phyloP scores from a whole-genome alignment of 108 stramenopile genomes.

The Nitzschia sp. region DNA sequence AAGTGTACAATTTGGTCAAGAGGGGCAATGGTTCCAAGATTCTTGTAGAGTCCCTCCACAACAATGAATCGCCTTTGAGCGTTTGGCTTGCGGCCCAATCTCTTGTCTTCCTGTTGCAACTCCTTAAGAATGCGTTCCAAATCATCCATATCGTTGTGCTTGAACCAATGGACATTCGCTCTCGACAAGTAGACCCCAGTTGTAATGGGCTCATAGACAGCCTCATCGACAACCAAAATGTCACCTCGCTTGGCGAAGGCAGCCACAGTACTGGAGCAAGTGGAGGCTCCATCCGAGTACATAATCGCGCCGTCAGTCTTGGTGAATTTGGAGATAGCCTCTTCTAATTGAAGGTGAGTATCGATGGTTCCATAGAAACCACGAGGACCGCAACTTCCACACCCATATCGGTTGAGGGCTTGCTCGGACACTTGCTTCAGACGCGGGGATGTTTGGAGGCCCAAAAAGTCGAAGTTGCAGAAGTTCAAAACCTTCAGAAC shows the following conservation, averaged over 20 bases:
- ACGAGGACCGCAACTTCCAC: conserved; percentile 97
- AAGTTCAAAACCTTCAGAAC: conserved; percentile 76
- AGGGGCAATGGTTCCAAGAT: conserved; percentile 89
- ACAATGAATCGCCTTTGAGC: conserved; percentile 97
- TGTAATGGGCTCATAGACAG: conserved; percentile 83
- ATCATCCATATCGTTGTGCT: conserved; percentile 97
- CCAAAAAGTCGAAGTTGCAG: conserved; percentile 78
- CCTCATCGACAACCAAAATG: conserved; percentile 92
- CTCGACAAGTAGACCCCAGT: conserved; percentile 90
- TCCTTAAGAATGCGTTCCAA: conserved; percentile 86
- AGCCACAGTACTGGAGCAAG: conserved; percentile 85
- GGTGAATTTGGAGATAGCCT: conserved; percentile 71
- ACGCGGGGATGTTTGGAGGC: conserved; percentile 45
- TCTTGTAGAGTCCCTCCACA: conserved; percentile 95
- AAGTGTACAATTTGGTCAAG: conserved; percentile 86
- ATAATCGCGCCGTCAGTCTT: conserved; percentile 92
- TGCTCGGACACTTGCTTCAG: conserved; percentile 61
- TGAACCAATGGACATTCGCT: conserved; percentile 88
- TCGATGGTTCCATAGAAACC: conserved; percentile 99
- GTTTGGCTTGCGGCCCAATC: conserved; percentile 63
- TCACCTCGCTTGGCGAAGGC: conserved; percentile 99
- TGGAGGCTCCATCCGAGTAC: conserved; percentile 94
- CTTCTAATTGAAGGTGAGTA: conserved; percentile 88
- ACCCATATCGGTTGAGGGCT: conserved; percentile 85
- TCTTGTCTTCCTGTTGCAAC: conserved; percentile 70